A percentile compares a stretch with the other conserved stretches of the same genome.
Conservation (phyloP, 2,329 filamentous ascomycete genomes). For the Diaporthe ampelina region DNA sequence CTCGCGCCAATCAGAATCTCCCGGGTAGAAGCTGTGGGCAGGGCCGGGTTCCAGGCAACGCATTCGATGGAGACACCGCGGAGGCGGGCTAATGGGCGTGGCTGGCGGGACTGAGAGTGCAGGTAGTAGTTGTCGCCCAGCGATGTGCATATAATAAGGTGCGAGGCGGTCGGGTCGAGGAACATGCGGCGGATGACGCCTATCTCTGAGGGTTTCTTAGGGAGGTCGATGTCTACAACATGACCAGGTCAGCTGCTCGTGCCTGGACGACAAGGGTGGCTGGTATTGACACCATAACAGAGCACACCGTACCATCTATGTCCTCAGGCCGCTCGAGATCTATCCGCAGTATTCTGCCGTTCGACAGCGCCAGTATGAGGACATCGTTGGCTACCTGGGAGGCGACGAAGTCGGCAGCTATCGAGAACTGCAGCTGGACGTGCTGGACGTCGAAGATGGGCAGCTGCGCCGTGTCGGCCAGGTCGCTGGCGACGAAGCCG, state of each 20-base stretch:
- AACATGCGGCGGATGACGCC: slow-evolving; percentile 97
- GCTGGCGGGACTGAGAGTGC: slow-evolving; percentile 92
- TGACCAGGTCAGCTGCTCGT: not conserved
- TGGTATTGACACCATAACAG: not conserved
- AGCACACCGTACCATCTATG: slow-evolving; percentile 80
- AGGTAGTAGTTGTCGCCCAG: slow-evolving; percentile 98
- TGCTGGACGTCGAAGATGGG: slow-evolving; percentile 96
- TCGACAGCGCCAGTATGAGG: slow-evolving; percentile 90
- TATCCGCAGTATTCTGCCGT: slow-evolving; percentile 92
- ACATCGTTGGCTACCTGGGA: slow-evolving; percentile 98
- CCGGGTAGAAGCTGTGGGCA: slow-evolving; percentile 92
- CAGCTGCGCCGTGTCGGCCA: slow-evolving; percentile 70
- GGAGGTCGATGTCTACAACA: slow-evolving; percentile 90
- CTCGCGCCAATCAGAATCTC: slow-evolving; percentile 93
- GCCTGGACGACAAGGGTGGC: too few relatives aligned
- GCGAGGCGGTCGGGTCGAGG: slow-evolving; percentile 95
- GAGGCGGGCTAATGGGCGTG: slow-evolving; percentile 83
- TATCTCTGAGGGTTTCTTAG: slow-evolving; percentile 90
- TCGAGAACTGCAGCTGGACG: slow-evolving; percentile 93
- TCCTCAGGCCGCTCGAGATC: slow-evolving; percentile 94
- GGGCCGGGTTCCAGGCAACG: slow-evolving; percentile 93
- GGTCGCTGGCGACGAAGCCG: slow-evolving; percentile 77
- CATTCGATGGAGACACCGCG: slow-evolving; percentile 91
- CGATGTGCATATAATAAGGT: slow-evolving; percentile 91
- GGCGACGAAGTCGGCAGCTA: slow-evolving; percentile 95